phyloP scores from a whole-genome alignment of 768 basidiomycete species.

The Suillus discolor region DNA sequence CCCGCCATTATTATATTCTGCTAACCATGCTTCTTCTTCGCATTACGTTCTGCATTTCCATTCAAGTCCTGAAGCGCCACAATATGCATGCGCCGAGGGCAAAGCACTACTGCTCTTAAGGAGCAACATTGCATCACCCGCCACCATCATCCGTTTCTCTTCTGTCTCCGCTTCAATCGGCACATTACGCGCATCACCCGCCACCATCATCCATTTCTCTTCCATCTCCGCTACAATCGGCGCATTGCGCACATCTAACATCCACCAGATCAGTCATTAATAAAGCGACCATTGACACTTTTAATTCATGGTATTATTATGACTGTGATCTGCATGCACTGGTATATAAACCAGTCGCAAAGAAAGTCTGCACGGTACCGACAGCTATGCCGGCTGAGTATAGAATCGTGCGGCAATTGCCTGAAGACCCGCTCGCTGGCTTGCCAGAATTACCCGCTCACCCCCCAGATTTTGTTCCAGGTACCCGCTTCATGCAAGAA shows the following conservation, averaged over 20 bases:
- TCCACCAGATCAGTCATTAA: accelerated
- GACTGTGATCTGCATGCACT: background rate
- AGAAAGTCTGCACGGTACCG: background rate
- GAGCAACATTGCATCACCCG: too few relatives aligned
- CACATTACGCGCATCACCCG: too few relatives aligned
- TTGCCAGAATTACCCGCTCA: background rate
- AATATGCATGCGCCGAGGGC: too few relatives aligned
- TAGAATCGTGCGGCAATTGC: accelerated
- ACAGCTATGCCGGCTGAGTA: background rate
- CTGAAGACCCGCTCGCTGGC: background rate
- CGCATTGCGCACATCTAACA: background rate
- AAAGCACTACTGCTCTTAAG: too few relatives aligned
- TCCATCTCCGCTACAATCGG: too few relatives aligned
- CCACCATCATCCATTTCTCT: too few relatives aligned
- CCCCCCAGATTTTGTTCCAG: background rate
- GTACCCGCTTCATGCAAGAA: too few relatives aligned
- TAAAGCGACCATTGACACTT: background rate
- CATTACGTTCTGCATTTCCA: too few relatives aligned
- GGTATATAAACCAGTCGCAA: background rate
- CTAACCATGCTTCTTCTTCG: too few relatives aligned
- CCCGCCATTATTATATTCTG: too few relatives aligned
- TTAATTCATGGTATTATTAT: background rate
- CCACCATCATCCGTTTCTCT: too few relatives aligned
- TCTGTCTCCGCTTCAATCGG: background rate
- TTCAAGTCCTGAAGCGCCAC: too few relatives aligned